phyloP scores from a whole-genome alignment of 176 grass and related monocot genomes.

The Rhipidocladum racemiflorum region DNA sequence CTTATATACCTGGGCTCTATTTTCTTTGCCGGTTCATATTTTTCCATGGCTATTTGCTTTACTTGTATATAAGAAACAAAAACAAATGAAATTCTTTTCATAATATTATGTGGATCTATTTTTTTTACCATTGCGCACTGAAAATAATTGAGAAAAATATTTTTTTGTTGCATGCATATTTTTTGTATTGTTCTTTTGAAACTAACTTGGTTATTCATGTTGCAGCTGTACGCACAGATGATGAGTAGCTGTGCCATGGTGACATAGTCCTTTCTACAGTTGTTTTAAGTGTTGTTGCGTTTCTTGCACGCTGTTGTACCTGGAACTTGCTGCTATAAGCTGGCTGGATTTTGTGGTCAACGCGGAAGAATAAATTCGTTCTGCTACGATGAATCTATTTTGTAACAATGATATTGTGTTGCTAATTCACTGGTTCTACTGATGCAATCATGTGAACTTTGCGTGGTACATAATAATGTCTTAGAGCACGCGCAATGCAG shows the following conservation, averaged over 20 bases:
- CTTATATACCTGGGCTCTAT: not conserved
- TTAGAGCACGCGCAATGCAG: too few relatives aligned
- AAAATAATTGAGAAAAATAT: not conserved
- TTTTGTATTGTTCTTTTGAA: not conserved
- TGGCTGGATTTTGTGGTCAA: slow-evolving; percentile 30
- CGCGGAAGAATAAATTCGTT: slow-evolving; percentile 41
- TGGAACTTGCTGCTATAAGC: slow-evolving; percentile 23
- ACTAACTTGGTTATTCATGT: slow-evolving; percentile 19
- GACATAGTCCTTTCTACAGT: slow-evolving; percentile 14
- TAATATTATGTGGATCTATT: not conserved
- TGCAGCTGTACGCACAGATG: slow-evolving; percentile 52
- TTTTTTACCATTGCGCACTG: not conserved
- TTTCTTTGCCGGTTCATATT: not conserved
- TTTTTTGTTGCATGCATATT: not conserved
- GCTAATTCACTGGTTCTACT: not conserved
- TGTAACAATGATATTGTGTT: slow-evolving; percentile 3
- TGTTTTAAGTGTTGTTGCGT: slow-evolving; percentile 23
- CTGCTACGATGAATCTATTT: slow-evolving; percentile 24
- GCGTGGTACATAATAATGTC: not conserved
- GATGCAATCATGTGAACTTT: not conserved
- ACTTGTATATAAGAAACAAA: not conserved
- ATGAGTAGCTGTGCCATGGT: slow-evolving; percentile 37
- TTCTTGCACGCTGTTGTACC: slow-evolving; percentile 19
- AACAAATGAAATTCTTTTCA: not conserved
- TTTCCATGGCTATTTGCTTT: not conserved